Percentiles rank a stretch among this genome's conserved stretches.
These are phyloP conservation scores for Crucibulum laeve DNA, from an alignment of 768 basidiomycete genomes.

Conservation along the genomic window DNA sequence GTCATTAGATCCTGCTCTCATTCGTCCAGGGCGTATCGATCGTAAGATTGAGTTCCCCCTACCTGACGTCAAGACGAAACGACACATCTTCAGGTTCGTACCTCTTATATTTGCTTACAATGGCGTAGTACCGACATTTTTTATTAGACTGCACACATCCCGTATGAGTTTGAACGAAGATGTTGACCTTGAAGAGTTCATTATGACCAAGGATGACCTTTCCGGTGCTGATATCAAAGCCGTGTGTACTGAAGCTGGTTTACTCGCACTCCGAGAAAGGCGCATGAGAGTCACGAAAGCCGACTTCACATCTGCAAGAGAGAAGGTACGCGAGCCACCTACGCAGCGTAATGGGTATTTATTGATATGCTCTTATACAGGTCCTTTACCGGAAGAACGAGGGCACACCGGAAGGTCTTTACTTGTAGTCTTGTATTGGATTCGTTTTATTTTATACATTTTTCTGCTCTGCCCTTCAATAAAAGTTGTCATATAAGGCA, in stretches of 20 bases:
- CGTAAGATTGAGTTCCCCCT: constrained; percentile 98
- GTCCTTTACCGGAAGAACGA: constrained; percentile 97
- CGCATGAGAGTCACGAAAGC: constrained; percentile 91
- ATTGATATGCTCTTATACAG: constrained; percentile 26
- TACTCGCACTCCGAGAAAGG: constrained; percentile 90
- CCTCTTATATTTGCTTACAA: neutral
- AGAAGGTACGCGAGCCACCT: constrained; percentile 61
- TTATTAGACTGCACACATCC: constrained; percentile 76
- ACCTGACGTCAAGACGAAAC: constrained; percentile 97
- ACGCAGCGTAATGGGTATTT: neutral
- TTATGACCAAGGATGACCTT: constrained; percentile 93
- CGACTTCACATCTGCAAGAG: constrained; percentile 87
- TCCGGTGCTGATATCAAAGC: constrained; percentile 99
- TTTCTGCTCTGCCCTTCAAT: constrained; percentile 3
- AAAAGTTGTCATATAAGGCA: too few relatives aligned
- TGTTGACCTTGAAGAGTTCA: constrained; percentile 93
- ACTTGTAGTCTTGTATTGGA: constrained; percentile 46
- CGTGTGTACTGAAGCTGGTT: constrained; percentile 97
- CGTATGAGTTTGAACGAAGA: constrained; percentile 88
- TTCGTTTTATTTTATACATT: constrained; percentile 10
- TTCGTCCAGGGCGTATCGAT: constrained; percentile 97
- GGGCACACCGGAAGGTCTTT: constrained; percentile 87
- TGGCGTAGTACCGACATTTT: constrained; percentile 3
- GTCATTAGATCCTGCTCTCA: constrained; percentile 94
- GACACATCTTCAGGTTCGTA: constrained; percentile 89